These are phyloP conservation scores for Fusarium sp. DNA, from an alignment of 2,329 filamentous ascomycete species.

Conservation along the genomic window DNA sequence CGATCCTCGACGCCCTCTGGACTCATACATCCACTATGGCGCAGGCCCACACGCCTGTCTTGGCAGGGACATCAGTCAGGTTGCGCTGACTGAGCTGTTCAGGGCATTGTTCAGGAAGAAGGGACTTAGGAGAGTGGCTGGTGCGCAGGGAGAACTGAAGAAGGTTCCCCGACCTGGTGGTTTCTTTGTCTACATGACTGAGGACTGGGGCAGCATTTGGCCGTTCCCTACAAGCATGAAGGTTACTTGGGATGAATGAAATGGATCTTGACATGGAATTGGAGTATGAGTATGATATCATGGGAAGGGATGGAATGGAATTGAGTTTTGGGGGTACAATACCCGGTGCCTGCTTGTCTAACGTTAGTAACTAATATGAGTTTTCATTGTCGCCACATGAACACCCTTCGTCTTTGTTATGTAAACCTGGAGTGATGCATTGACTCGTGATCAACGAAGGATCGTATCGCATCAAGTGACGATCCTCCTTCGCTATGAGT, in stretches of 20 bases:
- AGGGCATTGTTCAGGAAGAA: conserved; percentile 70
- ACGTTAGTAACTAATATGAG: neutral
- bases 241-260: conserved; percentile 59
- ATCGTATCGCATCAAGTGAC: neutral
- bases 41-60: conserved; percentile 72
- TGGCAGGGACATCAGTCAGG: conserved; percentile 68
- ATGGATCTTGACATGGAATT: neutral
- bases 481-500: neutral
- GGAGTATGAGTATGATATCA: conserved; percentile 15
- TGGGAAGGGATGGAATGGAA: neutral
- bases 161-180: conserved; percentile 67
- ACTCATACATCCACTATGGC: conserved; percentile 73
- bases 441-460: neutral
- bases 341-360: neutral
- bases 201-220: conserved; percentile 67
- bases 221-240: conserved; percentile 65
- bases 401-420: neutral
- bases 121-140: conserved; percentile 70
- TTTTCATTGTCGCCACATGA: neutral
- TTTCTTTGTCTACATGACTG: conserved; percentile 70
- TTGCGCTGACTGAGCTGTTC: conserved; percentile 75
- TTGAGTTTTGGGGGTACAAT: neutral
- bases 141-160: conserved; percentile 74
- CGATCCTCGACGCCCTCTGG: conserved; percentile 70
- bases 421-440: neutral